phyloP scores from a whole-genome alignment of 352 stramenopile species.

The Pythium phragmitis region DNA sequence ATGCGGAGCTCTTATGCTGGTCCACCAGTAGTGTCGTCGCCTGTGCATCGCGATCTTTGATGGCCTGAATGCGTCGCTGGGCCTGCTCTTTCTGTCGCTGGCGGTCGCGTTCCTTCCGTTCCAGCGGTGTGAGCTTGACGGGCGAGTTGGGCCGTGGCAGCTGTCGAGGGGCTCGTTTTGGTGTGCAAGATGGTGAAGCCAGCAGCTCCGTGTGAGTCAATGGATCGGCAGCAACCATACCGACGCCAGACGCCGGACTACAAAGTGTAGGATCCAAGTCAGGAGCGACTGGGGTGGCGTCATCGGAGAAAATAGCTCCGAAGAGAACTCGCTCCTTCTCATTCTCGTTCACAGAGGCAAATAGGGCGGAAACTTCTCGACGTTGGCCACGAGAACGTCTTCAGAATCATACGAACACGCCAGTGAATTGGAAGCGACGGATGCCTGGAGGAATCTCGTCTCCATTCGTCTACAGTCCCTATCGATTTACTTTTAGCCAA shows the following conservation, averaged over 20 bases:
- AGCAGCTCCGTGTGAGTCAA: neutral
- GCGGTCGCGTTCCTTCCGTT: slow-evolving; percentile 29
- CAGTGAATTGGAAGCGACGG: too few relatives aligned
- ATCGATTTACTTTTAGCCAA: neutral
- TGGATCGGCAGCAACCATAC: neutral
- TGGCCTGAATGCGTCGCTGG: slow-evolving; percentile 13
- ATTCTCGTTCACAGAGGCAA: too few relatives aligned
- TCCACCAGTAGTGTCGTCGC: slow-evolving; percentile 7
- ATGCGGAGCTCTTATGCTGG: slow-evolving; percentile 28
- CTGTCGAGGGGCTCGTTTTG: neutral
- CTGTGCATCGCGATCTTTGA: slow-evolving; percentile 20
- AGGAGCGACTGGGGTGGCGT: too few relatives aligned
- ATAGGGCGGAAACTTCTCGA: too few relatives aligned
- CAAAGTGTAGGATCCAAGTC: too few relatives aligned
- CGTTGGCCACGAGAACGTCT: neutral
- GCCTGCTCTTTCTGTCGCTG: slow-evolving; percentile 28
- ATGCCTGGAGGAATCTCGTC: too few relatives aligned
- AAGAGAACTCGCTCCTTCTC: too few relatives aligned
- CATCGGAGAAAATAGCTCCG: too few relatives aligned
- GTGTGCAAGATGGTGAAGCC: slow-evolving; percentile 1
- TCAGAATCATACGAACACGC: neutral
- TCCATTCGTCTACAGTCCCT: slow-evolving; percentile 3
- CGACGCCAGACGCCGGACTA: neutral
- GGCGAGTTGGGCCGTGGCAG: slow-evolving; percentile 17
- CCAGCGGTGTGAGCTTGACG: slow-evolving; percentile 33